Conservation (phyloP, 495 filamentous ascomycete genomes). For the Podospora fimiseda region DNA sequence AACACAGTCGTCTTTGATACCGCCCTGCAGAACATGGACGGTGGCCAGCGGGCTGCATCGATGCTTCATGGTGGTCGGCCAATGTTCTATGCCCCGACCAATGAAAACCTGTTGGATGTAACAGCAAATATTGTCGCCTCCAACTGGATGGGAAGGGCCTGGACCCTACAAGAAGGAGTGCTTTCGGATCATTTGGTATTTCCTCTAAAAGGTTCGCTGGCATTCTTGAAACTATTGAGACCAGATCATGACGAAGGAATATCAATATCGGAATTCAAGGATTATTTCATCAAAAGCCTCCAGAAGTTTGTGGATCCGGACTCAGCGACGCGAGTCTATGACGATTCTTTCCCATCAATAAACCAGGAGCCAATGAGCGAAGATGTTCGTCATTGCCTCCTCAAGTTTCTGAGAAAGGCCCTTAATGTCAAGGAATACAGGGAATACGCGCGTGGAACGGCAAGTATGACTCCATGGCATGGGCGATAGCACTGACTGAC, state of each 20-base stretch:
- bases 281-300: background rate
- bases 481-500: background rate
- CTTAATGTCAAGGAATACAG: background rate
- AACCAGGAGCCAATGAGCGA: background rate
- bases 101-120: background rate
- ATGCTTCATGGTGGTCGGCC: background rate
- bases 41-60: background rate
- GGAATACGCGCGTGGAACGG: background rate
- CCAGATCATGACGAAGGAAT: background rate
- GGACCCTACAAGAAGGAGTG: background rate
- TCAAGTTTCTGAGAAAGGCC: background rate
- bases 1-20: background rate
- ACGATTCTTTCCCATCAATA: background rate
- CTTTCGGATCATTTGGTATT: background rate
- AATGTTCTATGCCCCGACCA: background rate
- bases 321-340: background rate
- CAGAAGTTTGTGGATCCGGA: background rate
- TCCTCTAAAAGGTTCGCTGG: background rate
- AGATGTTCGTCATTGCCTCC: background rate
- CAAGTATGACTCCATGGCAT: background rate
- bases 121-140: background rate
- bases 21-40: background rate
- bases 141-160: background rate
- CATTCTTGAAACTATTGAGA: background rate
- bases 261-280: background rate